Evolutionary conservation across 2,329 filamentous ascomycete genomes (phyloP).

Genomic region (Aciculosporium take): DNA sequence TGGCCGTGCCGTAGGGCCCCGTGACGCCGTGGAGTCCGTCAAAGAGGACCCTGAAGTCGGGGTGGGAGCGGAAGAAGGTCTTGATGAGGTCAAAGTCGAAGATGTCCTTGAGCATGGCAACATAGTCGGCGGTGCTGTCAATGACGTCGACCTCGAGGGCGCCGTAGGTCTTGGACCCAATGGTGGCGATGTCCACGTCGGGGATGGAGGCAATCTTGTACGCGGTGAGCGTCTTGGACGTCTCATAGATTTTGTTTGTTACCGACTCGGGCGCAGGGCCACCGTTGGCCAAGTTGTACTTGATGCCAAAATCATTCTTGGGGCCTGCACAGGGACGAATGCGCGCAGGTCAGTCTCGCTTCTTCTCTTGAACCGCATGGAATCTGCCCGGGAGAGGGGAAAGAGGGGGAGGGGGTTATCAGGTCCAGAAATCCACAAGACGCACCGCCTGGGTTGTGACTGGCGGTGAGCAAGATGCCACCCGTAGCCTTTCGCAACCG

Average conservation of each 20-base stretch:
- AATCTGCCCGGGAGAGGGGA: no score
- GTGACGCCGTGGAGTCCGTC: slow-evolving; percentile 92
- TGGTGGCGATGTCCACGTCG: slow-evolving; percentile 67
- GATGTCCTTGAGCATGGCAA: slow-evolving; percentile 92
- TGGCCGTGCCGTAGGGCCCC: slow-evolving; percentile 84
- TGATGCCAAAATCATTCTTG: slow-evolving; percentile 94
- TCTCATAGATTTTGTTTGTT: slow-evolving; percentile 94
- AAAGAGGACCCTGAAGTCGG: slow-evolving; percentile 93
- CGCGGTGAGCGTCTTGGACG: slow-evolving; percentile 73
- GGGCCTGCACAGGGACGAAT: slow-evolving; percentile 44
- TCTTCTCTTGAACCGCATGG: not conserved
- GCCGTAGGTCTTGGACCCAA: slow-evolving; percentile 77
- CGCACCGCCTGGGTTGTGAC: slow-evolving; percentile 94
- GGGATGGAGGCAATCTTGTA: slow-evolving; percentile 88
- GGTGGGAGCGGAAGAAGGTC: slow-evolving; percentile 73
- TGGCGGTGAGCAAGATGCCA: slow-evolving; percentile 90
- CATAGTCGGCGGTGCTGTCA: slow-evolving; percentile 84
- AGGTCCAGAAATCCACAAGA: slow-evolving; percentile 2
- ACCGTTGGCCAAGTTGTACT: slow-evolving; percentile 96
- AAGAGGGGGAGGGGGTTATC: no score
- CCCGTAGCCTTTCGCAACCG: slow-evolving; percentile 89
- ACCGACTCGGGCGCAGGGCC: slow-evolving; percentile 90
- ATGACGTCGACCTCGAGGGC: slow-evolving; percentile 87
- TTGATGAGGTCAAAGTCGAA: slow-evolving; percentile 97
- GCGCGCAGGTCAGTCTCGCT: slow-evolving; percentile 1